Evolutionary conservation across 495 filamentous ascomycete species (phyloP).

Genomic region (Neurospora sp.): DNA sequence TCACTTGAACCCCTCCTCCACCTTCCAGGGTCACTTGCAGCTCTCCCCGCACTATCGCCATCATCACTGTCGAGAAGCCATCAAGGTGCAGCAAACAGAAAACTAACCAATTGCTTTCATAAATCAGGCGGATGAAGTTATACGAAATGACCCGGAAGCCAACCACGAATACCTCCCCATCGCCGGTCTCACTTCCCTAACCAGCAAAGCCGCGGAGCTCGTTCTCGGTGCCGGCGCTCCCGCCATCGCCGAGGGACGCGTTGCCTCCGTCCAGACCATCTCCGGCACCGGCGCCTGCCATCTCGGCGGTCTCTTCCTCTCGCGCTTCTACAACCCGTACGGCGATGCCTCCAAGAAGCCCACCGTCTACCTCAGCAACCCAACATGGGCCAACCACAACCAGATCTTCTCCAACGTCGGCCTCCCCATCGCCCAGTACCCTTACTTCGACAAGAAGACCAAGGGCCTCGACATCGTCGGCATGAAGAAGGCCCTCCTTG

Average conservation of each 20-base stretch:
- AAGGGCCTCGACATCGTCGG: conserved; percentile 87
- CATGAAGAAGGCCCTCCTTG: conserved; percentile 58
- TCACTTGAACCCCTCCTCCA: background rate
- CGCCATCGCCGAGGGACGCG: conserved; percentile 74
- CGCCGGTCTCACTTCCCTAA: conserved; percentile 75
- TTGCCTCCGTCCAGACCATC: conserved; percentile 67
- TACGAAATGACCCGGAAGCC: conserved; percentile 76
- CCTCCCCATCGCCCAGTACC: conserved; percentile 70
- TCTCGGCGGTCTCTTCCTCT: conserved; percentile 77
- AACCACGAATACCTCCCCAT: conserved; percentile 99
- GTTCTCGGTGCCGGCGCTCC: conserved; percentile 73
- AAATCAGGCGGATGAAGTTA: conserved; percentile 72
- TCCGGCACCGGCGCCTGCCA: conserved; percentile 90
- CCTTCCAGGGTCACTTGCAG: conserved; percentile 1
- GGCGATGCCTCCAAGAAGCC: conserved; percentile 43
- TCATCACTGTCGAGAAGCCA: background rate
- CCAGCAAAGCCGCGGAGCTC: conserved; percentile 77
- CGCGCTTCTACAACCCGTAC: conserved; percentile 59
- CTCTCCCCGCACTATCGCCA: conserved; percentile 3
- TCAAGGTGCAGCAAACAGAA: background rate
- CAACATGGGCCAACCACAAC: conserved; percentile 97
- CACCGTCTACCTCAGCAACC: conserved; percentile 78
- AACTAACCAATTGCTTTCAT: conserved; percentile 12
- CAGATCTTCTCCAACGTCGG: conserved; percentile 95
- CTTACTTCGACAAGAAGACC: conserved; percentile 81